Conservation (phyloP, 805 yeast genomes). For the Metschnikowia lunata region DNA sequence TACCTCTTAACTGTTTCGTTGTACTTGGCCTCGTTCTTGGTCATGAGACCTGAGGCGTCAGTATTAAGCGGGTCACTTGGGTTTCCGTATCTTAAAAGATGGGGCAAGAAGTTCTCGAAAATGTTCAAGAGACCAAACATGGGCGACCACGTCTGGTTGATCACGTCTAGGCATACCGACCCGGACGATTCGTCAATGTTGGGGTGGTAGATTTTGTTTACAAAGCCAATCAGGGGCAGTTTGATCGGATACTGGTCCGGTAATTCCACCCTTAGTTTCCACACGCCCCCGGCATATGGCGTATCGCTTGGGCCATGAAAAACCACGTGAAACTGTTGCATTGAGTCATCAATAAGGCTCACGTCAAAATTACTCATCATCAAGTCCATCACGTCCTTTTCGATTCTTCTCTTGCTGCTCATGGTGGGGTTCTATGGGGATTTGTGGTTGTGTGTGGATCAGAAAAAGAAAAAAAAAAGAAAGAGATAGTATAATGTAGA, state of each 20-base stretch:
- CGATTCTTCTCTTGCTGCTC: conserved; percentile 63
- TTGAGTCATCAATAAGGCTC: conserved; percentile 64
- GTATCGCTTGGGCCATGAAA: conserved; percentile 80
- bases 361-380: conserved; percentile 95
- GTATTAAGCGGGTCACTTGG: conserved; percentile 92
- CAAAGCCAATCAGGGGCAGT: conserved; percentile 93
- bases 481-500: too few relatives aligned
- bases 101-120: conserved; percentile 91
- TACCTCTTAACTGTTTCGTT: conserved; percentile 66
- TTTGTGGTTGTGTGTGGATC: too few relatives aligned
- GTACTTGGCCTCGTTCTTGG: conserved; percentile 63
- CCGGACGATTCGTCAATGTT: conserved; percentile 90
- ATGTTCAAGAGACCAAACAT: conserved; percentile 90
- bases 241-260: conserved; percentile 95
- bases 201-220: conserved; percentile 89
- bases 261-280: conserved; percentile 89
- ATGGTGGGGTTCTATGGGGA: conserved; percentile 8
- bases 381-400: conserved; percentile 94
- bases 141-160: conserved; percentile 97
- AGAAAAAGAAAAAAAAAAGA: too few relatives aligned
- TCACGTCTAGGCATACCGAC: conserved; percentile 91
- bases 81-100: conserved; percentile 84
- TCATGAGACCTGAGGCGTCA: conserved; percentile 78
- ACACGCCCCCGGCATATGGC: conserved; percentile 83
- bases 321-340: conserved; percentile 81